Percentiles rank a stretch among this genome's conserved stretches.
phyloP scores from a whole-genome alignment of 2,329 filamentous ascomycete species.

The Hypoxylon sp. region DNA sequence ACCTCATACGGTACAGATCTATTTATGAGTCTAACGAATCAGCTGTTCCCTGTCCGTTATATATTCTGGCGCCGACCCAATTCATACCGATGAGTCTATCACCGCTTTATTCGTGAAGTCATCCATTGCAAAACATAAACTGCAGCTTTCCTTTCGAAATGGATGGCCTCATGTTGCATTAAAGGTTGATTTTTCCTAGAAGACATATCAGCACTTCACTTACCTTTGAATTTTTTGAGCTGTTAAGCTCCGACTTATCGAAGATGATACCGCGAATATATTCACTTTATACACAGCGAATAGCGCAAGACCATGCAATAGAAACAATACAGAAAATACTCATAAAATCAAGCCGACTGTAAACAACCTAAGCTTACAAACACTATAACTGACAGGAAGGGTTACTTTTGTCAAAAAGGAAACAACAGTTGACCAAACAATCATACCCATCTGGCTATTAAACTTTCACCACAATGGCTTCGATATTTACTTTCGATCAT shows the following conservation, averaged over 20 bases:
- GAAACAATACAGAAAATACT: conserved; percentile 27
- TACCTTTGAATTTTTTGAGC: conserved; percentile 21
- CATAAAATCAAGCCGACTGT: conserved; percentile 13
- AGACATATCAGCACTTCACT: conserved; percentile 1
- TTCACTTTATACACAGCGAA: conserved; percentile 37
- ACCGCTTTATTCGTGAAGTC: conserved; percentile 12
- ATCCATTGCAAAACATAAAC: background rate
- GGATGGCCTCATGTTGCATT: conserved; percentile 11
- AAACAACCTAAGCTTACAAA: conserved; percentile 23
- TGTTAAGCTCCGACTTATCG: conserved; percentile 38
- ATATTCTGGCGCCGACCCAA: background rate
- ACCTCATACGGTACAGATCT: too few species aligned
- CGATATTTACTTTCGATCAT: conserved; percentile 93
- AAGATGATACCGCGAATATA: conserved; percentile 55
- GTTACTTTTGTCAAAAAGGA: background rate
- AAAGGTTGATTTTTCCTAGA: conserved; percentile 6
- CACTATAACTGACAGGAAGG: conserved; percentile 2
- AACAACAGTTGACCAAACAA: conserved; percentile 25
- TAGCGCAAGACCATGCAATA: conserved; percentile 44
- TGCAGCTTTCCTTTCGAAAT: conserved; percentile 13
- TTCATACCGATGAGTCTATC: conserved; percentile 19
- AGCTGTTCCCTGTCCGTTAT: conserved; percentile 1
- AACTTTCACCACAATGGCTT: conserved; percentile 89
- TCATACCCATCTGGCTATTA: too few species aligned
- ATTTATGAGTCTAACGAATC: background rate